phyloP scores from a whole-genome alignment of 139 green algal genomes.

The Helicosporidium sp. region DNA sequence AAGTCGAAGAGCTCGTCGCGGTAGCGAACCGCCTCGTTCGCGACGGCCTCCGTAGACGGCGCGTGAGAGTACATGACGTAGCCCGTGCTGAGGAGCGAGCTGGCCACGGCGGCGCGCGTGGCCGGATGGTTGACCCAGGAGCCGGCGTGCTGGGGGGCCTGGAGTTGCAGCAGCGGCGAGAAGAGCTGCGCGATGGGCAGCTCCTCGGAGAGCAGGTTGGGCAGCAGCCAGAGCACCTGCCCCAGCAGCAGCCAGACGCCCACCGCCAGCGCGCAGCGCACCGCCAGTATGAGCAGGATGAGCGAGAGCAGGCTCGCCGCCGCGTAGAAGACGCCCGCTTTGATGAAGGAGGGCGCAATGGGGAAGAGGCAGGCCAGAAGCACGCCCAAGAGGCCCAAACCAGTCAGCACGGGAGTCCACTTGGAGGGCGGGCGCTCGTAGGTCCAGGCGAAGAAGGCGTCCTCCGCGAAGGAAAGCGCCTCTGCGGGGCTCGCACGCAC shows the following conservation, averaged over 20 bases:
- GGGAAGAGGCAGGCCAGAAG: constrained; percentile 38
- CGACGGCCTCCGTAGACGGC: constrained; percentile 5
- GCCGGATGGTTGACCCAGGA: no score
- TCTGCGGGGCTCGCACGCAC: constrained; percentile 6
- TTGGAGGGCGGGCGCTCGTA: constrained; percentile 44
- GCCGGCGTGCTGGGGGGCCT: no score
- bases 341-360: constrained; percentile 25
- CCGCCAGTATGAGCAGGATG: constrained; percentile 23
- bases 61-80: not conserved
- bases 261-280: constrained; percentile 27
- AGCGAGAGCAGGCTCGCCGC: constrained; percentile 25
- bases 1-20: constrained; percentile 16
- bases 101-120: no score
- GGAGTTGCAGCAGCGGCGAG: not conserved
- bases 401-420: constrained; percentile 31
- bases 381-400: constrained; percentile 20
- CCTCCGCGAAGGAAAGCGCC: constrained; percentile 31
- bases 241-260: constrained; percentile 43
- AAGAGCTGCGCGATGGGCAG: not conserved
- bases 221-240: constrained; percentile 56
- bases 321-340: constrained; percentile 45
- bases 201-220: constrained; percentile 53
- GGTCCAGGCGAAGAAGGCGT: constrained; percentile 46
- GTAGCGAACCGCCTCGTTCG: constrained; percentile 7
- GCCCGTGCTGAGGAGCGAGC: not conserved